phyloP scores from a whole-genome alignment of 1,139 yeast genomes.

The Saccharomyces hybrid region DNA sequence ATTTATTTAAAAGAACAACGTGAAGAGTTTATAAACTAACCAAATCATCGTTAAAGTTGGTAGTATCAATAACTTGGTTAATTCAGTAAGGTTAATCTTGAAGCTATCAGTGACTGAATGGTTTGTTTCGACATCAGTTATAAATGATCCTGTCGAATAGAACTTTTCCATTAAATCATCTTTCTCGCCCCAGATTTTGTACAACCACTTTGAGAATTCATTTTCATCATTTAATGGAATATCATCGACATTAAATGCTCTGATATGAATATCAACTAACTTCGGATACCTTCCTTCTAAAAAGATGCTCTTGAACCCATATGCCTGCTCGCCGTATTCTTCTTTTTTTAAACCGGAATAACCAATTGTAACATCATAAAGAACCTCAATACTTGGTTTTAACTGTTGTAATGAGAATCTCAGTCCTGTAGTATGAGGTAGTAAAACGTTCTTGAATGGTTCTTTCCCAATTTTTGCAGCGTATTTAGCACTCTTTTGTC shows the following conservation, averaged over 20 bases:
- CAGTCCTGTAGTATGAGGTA: constrained; percentile 80
- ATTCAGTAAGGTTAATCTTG: constrained; percentile 11
- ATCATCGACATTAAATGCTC: constrained; percentile 48
- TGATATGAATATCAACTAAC: constrained; percentile 53
- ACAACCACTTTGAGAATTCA: constrained; percentile 71
- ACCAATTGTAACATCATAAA: constrained; percentile 80
- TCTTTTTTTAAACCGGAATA: constrained; percentile 59
- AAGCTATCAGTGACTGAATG: constrained; percentile 15
- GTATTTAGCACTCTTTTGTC: constrained; percentile 47
- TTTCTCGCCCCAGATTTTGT: constrained; percentile 68
- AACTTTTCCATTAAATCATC: constrained; percentile 59
- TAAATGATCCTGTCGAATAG: constrained; percentile 51
- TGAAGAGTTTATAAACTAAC: constrained; percentile 1
- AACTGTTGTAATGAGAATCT: constrained; percentile 57
- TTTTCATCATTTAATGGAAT: constrained; percentile 59
- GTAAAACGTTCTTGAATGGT: constrained; percentile 54
- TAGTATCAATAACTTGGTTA: constrained; percentile 11
- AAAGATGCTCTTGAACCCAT: constrained; percentile 56
- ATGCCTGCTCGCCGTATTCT: constrained; percentile 72
- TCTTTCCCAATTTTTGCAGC: constrained; percentile 42
- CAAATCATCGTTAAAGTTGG: constrained; percentile 9
- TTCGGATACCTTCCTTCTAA: constrained; percentile 66
- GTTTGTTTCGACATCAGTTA: constrained; percentile 15
- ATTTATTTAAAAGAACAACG: not conserved
- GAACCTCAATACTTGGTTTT: constrained; percentile 49